Evolutionary conservation across 495 filamentous ascomycete species (phyloP).

Genomic region (Annulohypoxylon stygium): DNA sequence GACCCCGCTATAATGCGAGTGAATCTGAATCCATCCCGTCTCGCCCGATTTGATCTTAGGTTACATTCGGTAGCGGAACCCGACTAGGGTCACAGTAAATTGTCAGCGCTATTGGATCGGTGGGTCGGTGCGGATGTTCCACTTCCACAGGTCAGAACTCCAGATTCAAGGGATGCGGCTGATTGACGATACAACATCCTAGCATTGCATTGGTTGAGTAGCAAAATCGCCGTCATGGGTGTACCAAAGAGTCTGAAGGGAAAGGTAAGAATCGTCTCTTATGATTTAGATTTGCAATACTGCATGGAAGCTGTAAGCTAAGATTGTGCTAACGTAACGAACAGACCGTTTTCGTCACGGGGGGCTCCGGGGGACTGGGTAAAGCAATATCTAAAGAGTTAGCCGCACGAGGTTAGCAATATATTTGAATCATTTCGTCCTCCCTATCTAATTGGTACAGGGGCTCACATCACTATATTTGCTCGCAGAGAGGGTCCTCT

Average conservation of each 20-base stretch:
- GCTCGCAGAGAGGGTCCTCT: slow-evolving; percentile 39
- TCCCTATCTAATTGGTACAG: slow-evolving; percentile 23
- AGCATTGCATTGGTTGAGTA: background rate
- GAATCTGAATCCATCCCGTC: slow-evolving; percentile 10
- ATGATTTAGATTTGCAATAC: background rate
- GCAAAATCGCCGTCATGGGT: slow-evolving; percentile 12
- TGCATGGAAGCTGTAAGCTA: background rate
- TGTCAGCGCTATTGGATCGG: slow-evolving; percentile 21
- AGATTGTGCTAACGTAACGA: slow-evolving; percentile 8
- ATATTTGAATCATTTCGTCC: background rate
- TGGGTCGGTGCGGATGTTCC: slow-evolving; percentile 5
- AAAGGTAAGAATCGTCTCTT: slow-evolving; percentile 22
- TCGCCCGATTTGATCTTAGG: slow-evolving; percentile 9
- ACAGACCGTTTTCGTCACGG: slow-evolving; percentile 50
- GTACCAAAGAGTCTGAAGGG: slow-evolving; percentile 24
- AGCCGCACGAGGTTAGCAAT: slow-evolving; percentile 40
- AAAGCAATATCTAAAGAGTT: slow-evolving; percentile 50
- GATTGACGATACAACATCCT: background rate
- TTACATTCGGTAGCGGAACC: slow-evolving; percentile 36
- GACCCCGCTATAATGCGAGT: slow-evolving; percentile 21
- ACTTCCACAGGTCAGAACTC: slow-evolving; percentile 11
- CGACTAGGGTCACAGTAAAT: background rate
- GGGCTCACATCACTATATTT: slow-evolving; percentile 48
- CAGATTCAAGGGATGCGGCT: slow-evolving; percentile 14
- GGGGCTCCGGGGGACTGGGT: slow-evolving; percentile 49